Base-by-base conservation (phyloP, 306 rosid genomes). In the Alnus rubra region DNA sequence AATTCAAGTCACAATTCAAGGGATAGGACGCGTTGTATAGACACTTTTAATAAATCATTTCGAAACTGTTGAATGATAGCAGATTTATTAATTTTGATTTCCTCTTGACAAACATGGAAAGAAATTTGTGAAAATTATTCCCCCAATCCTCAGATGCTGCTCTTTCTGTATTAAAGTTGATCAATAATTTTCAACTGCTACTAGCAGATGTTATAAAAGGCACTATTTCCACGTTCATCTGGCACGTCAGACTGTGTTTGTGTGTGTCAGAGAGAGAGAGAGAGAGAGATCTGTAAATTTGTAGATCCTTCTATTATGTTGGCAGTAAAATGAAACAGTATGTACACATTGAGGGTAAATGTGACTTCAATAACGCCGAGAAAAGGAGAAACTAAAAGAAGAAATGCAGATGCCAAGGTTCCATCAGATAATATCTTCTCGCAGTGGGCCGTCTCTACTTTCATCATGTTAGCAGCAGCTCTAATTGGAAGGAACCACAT, bases 261-360 rank as follows among this genome's bases (percentile, higher is more conserved):
- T 2, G 9, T 4, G 64, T 5, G 64, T 5, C 31, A 19, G 13
- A 19, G 33, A 19, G 62, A 18, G 30, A 18, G 30, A 55, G 64
- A 58, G 35, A 23, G 15, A 28, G 33, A 58, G 65, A 59, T 30
- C 15, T 9, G 65, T 28, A 23, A 59, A 59, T 4, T 59, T 10
- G 65, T 59, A 28, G 2, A 59, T 28, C 65, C 33, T 28, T 28
- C 16, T 28, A 10, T 59, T 59, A 59, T 28, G 12, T 59, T 58
- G 60, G 35, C 58, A 52, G 28, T 70, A 31, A 44, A 55, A 58
- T 69, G 76, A 35, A 62, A 56, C 65, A 72, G 52, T 72, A 11
- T 76, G 14, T 70, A 37, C 59, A 18, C 23, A 49, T 49, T 4
- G 33, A 16, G 31, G 12, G 48, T 39, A 19, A 35, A 31, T 59